Conservation (phyloP, 2,329 filamentous ascomycete genomes). For the Diplodia intermedia region DNA sequence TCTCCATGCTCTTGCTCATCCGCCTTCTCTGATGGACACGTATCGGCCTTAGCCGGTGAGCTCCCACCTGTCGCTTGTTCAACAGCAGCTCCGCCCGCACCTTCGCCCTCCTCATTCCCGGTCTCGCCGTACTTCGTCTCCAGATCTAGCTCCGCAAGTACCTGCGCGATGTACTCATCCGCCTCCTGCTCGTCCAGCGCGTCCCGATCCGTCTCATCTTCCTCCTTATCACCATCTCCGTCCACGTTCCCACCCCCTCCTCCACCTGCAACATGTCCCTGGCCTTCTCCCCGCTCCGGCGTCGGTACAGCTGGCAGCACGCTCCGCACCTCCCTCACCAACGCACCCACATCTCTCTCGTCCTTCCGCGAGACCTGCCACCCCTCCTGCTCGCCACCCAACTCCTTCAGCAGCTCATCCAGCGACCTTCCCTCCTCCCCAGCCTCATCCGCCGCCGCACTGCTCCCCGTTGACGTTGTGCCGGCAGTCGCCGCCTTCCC, state of each 20-base stretch:
- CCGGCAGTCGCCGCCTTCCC: not conserved
- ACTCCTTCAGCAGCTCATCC: conserved; percentile 55
- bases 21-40: conserved; percentile 36
- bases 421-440: conserved; percentile 52
- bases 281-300: conserved; percentile 28
- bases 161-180: conserved; percentile 54
- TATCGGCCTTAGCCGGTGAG: conserved; percentile 31
- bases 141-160: conserved; percentile 56
- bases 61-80: not conserved
- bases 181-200: conserved; percentile 46
- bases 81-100: not conserved
- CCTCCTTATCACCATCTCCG: conserved; percentile 33
- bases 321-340: conserved; percentile 52
- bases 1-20: conserved; percentile 36
- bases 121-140: conserved; percentile 48
- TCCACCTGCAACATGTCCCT: conserved; percentile 1
- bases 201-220: conserved; percentile 31
- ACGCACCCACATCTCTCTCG: conserved; percentile 48
- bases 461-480: not conserved
- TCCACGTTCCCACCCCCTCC: not conserved
- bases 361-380: conserved; percentile 52
- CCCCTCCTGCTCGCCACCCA: conserved; percentile 42
- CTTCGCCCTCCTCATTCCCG: not conserved
- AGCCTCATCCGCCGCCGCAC: not conserved
- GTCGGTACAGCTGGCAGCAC: conserved; percentile 46